phyloP scores from a whole-genome alignment of 2,329 filamentous ascomycete species.

The Diaporthe vaccinii region DNA sequence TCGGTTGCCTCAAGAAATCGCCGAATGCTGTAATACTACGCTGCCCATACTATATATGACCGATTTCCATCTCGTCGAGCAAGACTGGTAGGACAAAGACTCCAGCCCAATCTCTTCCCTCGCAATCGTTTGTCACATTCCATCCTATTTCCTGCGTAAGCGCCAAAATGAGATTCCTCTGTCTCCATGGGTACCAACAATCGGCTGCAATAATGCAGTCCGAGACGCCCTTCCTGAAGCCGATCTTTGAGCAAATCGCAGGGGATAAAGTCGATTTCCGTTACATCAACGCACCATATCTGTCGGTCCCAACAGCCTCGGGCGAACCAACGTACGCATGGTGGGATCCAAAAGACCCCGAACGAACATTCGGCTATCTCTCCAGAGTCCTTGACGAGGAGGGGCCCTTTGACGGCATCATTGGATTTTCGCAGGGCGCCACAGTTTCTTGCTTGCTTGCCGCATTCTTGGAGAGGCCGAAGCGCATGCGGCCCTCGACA shows the following conservation, averaged over 20 bases:
- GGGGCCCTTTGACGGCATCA: conserved; percentile 62
- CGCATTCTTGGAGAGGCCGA: neutral
- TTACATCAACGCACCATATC: neutral
- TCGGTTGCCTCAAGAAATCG: neutral
- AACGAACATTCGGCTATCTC: neutral
- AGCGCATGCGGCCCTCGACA: neutral
- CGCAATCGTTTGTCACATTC: neutral
- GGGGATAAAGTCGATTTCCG: neutral
- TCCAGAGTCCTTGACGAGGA: neutral
- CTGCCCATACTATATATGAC: neutral
- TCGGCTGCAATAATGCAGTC: conserved; percentile 15
- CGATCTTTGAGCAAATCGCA: neutral
- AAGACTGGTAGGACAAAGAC: neutral
- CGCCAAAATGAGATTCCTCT: neutral
- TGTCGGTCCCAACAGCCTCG: neutral
- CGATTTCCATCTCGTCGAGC: neutral
- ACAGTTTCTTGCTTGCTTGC: conserved; percentile 51
- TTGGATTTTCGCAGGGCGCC: conserved; percentile 74
- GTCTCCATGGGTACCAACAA: conserved; percentile 12
- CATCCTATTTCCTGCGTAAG: neutral
- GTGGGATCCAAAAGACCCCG: conserved; percentile 14
- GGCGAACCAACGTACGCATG: neutral
- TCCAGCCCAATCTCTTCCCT: neutral
- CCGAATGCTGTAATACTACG: neutral
- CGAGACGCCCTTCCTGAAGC: neutral